Percentiles rank a stretch among this genome's conserved stretches.
These are phyloP conservation scores for Citrullus colocynthis DNA, from an alignment of 306 rosid species.

Conservation along the genomic window DNA sequence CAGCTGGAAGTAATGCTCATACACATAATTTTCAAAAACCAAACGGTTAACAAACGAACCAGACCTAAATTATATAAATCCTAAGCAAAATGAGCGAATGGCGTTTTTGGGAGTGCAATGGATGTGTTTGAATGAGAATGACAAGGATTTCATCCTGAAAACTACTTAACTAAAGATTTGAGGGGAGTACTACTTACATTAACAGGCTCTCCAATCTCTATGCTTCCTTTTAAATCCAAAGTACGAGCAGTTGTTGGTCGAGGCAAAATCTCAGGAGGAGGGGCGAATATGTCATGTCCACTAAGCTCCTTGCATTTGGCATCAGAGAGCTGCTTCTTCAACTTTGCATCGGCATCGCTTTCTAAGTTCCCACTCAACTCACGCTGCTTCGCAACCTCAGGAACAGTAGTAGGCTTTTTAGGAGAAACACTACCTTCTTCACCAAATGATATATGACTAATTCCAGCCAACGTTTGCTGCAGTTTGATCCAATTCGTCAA, in stretches of 20 bases:
- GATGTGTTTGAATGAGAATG: neutral
- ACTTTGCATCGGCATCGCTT: constrained; percentile 52
- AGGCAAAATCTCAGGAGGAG: constrained; percentile 94
- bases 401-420: constrained; percentile 53
- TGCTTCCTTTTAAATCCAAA: constrained; percentile 74
- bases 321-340: constrained; percentile 83
- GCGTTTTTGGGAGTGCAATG: neutral
- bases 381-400: constrained; percentile 98
- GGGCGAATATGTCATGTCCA: constrained; percentile 93
- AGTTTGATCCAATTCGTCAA: constrained; percentile 16
- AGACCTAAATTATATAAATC: neutral
- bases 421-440: constrained; percentile 74
- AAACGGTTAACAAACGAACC: neutral
- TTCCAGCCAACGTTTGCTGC: constrained; percentile 81
- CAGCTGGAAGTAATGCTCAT: neutral
- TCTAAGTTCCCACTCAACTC: constrained; percentile 89
- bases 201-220: constrained; percentile 53
- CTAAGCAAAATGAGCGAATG: neutral
- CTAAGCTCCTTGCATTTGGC: constrained; percentile 89
- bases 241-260: constrained; percentile 60
- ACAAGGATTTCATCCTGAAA: neutral
- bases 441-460: constrained; percentile 87
- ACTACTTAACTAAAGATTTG: neutral
- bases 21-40: neutral
- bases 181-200: constrained; percentile 32